These are phyloP conservation scores for Saturnispora sekii DNA, from an alignment of 805 yeast genomes.

Conservation along the genomic window DNA sequence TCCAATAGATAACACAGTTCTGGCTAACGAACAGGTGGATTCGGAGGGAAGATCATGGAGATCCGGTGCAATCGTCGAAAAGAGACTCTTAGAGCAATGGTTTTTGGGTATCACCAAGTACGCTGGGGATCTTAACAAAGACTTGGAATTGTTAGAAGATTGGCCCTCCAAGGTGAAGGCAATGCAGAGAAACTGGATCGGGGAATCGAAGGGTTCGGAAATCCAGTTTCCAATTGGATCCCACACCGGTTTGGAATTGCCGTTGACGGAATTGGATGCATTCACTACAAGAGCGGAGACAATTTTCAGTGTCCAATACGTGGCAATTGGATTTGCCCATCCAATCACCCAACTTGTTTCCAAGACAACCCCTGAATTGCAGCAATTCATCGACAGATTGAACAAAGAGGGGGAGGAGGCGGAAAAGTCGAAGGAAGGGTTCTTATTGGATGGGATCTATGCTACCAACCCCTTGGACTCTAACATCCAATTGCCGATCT, in stretches of 20 bases:
- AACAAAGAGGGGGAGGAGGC: constrained; percentile 31
- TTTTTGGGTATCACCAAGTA: constrained; percentile 81
- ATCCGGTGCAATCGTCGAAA: constrained; percentile 92
- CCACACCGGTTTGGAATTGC: constrained; percentile 12
- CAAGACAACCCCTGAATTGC: constrained; percentile 31
- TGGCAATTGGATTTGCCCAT: constrained; percentile 71
- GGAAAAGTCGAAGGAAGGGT: constrained; percentile 48
- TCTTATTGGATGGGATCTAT: constrained; percentile 31
- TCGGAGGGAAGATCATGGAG: constrained; percentile 89
- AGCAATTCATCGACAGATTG: constrained; percentile 34
- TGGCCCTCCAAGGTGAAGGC: constrained; percentile 89
- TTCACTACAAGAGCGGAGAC: constrained; percentile 93
- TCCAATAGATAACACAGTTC: constrained; percentile 87
- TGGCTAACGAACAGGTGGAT: constrained; percentile 96
- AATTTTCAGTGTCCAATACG: constrained; percentile 66
- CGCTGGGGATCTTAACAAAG: constrained; percentile 58
- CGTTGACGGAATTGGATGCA: constrained; percentile 31
- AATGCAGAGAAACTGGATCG: constrained; percentile 95
- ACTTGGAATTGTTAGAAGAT: constrained; percentile 46
- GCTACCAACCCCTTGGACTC: constrained; percentile 53
- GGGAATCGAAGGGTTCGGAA: constrained; percentile 73
- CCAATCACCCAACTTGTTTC: constrained; percentile 40
- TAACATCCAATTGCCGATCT: constrained; percentile 51
- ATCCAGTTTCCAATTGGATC: constrained; percentile 36
- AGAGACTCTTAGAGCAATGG: constrained; percentile 79